Conservation (phyloP, 805 yeast genomes). For the Isabelozyma rhagii region DNA sequence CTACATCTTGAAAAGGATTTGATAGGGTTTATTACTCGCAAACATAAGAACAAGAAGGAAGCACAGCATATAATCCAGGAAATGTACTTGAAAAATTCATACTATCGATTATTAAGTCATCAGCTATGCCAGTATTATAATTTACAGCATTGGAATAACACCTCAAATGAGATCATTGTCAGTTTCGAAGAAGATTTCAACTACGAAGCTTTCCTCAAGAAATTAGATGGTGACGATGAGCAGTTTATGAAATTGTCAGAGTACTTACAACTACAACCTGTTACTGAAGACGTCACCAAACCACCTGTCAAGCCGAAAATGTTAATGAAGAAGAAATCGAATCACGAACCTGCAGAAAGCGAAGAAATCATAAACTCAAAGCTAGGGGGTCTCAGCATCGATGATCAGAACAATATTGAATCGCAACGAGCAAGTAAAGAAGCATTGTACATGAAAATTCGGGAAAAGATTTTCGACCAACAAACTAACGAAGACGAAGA, state of each 20-base stretch:
- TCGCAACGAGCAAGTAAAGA: constrained; percentile 28
- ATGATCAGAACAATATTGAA: constrained; percentile 15
- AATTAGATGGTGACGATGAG: neutral
- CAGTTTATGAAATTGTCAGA: constrained; percentile 6
- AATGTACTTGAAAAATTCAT: constrained; percentile 56
- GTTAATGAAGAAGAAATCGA: constrained; percentile 10
- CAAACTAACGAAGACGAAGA: constrained; percentile 8
- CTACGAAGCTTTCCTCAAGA: constrained; percentile 7
- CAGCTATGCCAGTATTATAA: constrained; percentile 66
- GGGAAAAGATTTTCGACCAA: constrained; percentile 33
- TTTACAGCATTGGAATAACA: constrained; percentile 46
- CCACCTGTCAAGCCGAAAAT: constrained; percentile 8
- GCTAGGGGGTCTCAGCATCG: neutral
- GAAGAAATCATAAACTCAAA: neutral
- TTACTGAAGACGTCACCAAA: constrained; percentile 1
- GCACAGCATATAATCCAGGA: constrained; percentile 13
- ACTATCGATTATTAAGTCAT: constrained; percentile 64
- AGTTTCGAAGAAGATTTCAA: constrained; percentile 11
- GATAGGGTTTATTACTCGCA: constrained; percentile 10
- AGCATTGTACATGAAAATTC: constrained; percentile 35
- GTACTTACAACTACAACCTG: constrained; percentile 1
- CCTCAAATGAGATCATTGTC: constrained; percentile 19
- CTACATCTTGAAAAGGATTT: constrained; percentile 19
- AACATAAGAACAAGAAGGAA: constrained; percentile 13
- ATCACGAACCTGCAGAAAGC: neutral